Conservation (phyloP, 352 stramenopile genomes). For the Aphanomyces cochlioides region DNA sequence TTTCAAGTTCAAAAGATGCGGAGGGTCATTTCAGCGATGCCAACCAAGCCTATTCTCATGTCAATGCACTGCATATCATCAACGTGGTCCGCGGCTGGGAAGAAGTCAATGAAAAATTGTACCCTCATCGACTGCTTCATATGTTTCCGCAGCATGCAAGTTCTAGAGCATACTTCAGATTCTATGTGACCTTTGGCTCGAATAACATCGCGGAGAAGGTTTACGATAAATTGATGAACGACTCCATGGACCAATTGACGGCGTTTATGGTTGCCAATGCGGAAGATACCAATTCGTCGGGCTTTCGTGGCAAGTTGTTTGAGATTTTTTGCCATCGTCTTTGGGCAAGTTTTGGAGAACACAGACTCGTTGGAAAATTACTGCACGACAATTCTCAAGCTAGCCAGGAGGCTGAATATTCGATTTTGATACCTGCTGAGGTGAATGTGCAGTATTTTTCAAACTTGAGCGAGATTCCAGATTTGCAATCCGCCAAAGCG, state of each 20-base stretch:
- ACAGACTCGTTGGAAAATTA: too few species aligned
- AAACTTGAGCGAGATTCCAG: too few species aligned
- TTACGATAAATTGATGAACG: neutral
- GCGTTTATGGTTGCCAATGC: neutral
- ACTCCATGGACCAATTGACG: neutral
- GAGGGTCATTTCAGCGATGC: neutral
- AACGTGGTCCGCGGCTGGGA: neutral
- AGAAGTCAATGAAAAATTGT: neutral
- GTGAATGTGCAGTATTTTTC: too few species aligned
- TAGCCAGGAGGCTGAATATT: neutral
- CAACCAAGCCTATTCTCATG: neutral
- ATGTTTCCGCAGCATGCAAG: neutral
- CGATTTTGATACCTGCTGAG: too few species aligned
- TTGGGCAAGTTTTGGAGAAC: neutral
- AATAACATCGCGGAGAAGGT: neutral
- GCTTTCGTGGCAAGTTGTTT: neutral
- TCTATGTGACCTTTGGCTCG: neutral
- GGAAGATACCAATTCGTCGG: neutral
- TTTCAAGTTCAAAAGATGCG: neutral
- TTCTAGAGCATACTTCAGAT: neutral
- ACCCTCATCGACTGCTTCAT: neutral
- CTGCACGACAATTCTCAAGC: too few species aligned
- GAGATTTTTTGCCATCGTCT: conserved; percentile 1
- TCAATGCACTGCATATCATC: neutral
- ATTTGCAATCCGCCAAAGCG: too few species aligned